Evolutionary conservation across 176 grass and related monocot genomes (phyloP).

Genomic region (Ampelocalamus luodianensis): DNA sequence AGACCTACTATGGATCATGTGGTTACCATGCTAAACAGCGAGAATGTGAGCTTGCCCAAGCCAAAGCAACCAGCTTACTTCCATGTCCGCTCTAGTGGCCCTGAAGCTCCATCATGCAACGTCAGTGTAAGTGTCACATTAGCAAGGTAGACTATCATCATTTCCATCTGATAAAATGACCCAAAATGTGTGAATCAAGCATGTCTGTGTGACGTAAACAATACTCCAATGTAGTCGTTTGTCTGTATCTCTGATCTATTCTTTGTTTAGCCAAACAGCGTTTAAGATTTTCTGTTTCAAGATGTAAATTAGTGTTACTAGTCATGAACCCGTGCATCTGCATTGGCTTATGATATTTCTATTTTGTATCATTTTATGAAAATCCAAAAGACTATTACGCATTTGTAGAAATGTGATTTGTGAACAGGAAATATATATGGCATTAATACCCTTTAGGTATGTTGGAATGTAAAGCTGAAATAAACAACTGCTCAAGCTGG

Average conservation of each 20-base stretch:
- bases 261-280: not conserved
- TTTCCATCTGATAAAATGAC: not conserved
- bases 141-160: slow-evolving; percentile 8
- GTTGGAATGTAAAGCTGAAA: no score
- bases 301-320: not conserved
- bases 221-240: not conserved
- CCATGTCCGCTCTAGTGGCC: not conserved
- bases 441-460: no score
- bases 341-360: no score
- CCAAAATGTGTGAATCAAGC: not conserved
- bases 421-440: no score
- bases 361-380: no score
- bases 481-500: no score
- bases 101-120: not conserved
- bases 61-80: slow-evolving; percentile 59
- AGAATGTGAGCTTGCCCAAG: slow-evolving; percentile 35
- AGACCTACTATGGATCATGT: slow-evolving; percentile 52
- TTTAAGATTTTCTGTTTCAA: slow-evolving; percentile 8
- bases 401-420: no score
- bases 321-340: no score
- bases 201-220: not conserved
- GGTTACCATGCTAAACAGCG: slow-evolving; percentile 48
- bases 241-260: not conserved
- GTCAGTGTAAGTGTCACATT: slow-evolving; percentile 36
- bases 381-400: no score